Conservation (phyloP, 495 filamentous ascomycete genomes). For the Xylaria palmicola region DNA sequence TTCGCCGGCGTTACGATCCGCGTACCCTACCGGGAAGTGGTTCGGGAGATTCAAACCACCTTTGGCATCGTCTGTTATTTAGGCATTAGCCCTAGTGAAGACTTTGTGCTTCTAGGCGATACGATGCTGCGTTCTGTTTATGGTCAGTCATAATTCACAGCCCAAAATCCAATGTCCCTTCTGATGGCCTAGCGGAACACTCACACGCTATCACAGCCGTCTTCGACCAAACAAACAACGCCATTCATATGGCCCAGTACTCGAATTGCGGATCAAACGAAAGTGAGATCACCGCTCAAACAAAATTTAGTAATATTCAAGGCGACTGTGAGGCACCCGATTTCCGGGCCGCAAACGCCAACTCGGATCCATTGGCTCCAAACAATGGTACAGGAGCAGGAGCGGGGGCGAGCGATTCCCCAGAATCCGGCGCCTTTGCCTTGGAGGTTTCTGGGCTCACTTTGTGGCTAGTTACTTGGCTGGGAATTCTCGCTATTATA, state of each 20-base stretch:
- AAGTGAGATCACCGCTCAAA: slow-evolving; percentile 23
- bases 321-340: slow-evolving; percentile 25
- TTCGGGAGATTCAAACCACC: slow-evolving; percentile 49
- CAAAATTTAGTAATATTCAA: slow-evolving; percentile 17
- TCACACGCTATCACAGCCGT: slow-evolving; percentile 31
- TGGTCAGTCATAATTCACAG: slow-evolving; percentile 36
- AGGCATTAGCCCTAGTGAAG: slow-evolving; percentile 69
- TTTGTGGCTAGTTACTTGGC: neutral
- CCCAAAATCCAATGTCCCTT: neutral
- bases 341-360: slow-evolving; percentile 5
- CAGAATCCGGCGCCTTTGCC: neutral
- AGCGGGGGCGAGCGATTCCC: neutral
- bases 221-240: slow-evolving; percentile 47
- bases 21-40: slow-evolving; percentile 58
- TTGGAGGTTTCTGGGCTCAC: neutral
- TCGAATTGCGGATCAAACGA: slow-evolving; percentile 43
- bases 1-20: slow-evolving; percentile 68
- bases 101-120: slow-evolving; percentile 74
- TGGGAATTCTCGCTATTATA: neutral
- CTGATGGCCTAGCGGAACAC: neutral
- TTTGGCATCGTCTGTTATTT: slow-evolving; percentile 62
- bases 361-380: neutral
- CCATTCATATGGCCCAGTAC: slow-evolving; percentile 46
- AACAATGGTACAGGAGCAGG: neutral
- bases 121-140: slow-evolving; percentile 92